Evolutionary conservation across 352 stramenopile genomes (phyloP).

Genomic region (Phytophthora gonapodyides): DNA sequence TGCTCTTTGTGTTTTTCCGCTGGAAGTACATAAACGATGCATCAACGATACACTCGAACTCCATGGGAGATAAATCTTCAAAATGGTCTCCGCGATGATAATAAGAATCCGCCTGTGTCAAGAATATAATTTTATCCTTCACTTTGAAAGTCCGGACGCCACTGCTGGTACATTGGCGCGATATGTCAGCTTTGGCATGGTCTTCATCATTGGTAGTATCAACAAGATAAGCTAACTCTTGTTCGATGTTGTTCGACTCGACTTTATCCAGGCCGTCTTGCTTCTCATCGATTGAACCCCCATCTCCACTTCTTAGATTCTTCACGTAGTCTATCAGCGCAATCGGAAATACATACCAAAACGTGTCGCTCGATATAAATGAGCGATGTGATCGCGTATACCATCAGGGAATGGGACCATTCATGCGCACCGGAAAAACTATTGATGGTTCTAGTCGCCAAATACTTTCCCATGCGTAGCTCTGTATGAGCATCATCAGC

Average conservation of each 20-base stretch:
- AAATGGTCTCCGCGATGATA: constrained; percentile 7
- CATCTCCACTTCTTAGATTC: neutral
- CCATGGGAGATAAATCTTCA: constrained; percentile 2
- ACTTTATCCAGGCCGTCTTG: neutral
- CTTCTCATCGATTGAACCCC: neutral
- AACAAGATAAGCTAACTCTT: constrained; percentile 1
- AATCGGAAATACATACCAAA: constrained; percentile 2
- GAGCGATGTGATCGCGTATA: neutral
- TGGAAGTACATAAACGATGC: constrained; percentile 2
- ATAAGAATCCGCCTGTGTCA: constrained; percentile 7
- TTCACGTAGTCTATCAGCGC: constrained; percentile 1
- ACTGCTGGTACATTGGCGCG: neutral
- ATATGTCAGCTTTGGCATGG: too few relatives aligned
- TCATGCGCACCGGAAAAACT: neutral
- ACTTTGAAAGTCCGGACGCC: constrained; percentile 2
- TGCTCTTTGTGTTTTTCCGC: neutral
- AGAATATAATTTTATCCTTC: neutral
- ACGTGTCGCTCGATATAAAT: neutral
- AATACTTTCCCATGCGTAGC: neutral
- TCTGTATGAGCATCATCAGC: constrained; percentile 1
- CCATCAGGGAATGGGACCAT: constrained; percentile 1
- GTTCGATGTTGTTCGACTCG: neutral
- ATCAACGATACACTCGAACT: constrained; percentile 9
- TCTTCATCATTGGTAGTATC: constrained; percentile 1
- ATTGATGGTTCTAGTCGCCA: neutral